Conservation (phyloP, 2,329 filamentous ascomycete genomes). For the Pyrenochaeta sp. region DNA sequence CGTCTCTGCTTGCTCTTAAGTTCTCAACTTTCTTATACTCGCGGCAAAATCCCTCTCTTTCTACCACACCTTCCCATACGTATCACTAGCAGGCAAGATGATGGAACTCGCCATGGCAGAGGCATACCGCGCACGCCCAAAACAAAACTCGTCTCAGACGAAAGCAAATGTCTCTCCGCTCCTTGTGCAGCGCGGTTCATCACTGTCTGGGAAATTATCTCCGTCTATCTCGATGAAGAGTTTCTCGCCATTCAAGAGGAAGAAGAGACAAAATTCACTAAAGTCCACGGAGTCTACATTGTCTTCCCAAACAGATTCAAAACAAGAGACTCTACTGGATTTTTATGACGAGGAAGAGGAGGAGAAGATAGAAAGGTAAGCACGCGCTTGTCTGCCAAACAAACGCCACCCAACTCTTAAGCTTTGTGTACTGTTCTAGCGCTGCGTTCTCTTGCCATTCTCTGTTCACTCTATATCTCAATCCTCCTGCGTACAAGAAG, state of each 20-base stretch:
- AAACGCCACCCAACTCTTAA: not conserved
- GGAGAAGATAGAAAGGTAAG: not conserved
- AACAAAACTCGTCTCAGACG: not conserved
- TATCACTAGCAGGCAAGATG: not conserved
- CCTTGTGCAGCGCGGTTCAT: not conserved
- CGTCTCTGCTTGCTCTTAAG: not conserved
- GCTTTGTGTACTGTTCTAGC: not conserved
- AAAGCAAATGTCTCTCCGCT: not conserved
- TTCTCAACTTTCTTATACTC: not conserved
- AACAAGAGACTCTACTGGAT: not conserved
- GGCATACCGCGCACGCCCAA: conserved; percentile 5
- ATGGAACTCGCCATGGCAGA: conserved; percentile 11
- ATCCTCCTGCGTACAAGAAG: too few species aligned
- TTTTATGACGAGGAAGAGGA: not conserved
- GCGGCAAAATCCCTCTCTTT: not conserved
- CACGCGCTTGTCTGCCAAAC: not conserved
- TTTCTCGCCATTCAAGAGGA: not conserved
- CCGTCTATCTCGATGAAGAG: not conserved
- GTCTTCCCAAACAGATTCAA: not conserved
- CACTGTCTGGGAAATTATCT: not conserved
- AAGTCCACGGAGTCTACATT: not conserved
- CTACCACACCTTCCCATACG: not conserved
- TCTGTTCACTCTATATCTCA: not conserved
- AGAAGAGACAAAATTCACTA: not conserved
- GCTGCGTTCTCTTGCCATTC: not conserved